Conservation (phyloP, 768 basidiomycete species). For the Kwoniella botswanensis region DNA sequence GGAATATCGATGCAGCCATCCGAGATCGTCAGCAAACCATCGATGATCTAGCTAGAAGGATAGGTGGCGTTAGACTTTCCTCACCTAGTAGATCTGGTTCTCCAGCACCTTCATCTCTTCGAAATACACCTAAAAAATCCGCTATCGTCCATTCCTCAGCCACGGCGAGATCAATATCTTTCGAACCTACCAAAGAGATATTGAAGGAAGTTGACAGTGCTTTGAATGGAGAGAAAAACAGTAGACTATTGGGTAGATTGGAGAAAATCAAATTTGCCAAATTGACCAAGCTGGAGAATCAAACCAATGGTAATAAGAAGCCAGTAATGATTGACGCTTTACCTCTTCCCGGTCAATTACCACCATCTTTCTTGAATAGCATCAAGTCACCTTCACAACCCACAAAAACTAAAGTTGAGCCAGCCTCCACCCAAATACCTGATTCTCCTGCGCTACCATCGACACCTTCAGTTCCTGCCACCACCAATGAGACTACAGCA, state of each 20-base stretch:
- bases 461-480: background rate
- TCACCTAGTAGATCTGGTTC: conserved; percentile 9
- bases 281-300: conserved; percentile 8
- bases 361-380: conserved; percentile 9
- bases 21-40: conserved; percentile 52
- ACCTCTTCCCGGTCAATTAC: conserved; percentile 24
- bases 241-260: conserved; percentile 4
- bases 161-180: background rate
- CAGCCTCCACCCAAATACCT: background rate
- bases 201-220: conserved; percentile 21
- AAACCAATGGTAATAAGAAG: background rate
- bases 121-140: conserved; percentile 11
- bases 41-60: conserved; percentile 54
- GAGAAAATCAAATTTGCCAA: conserved; percentile 15
- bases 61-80: conserved; percentile 35
- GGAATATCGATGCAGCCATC: conserved; percentile 71
- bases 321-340: conserved; percentile 29
- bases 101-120: conserved; percentile 1
- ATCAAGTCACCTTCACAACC: background rate
- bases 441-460: background rate
- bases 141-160: background rate
- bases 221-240: background rate
- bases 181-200: conserved; percentile 23
- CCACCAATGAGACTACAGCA: no score
- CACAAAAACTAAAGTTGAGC: background rate